Evolutionary conservation across 1,284 basidiomycete genomes (phyloP).

Genomic region (Melampsora larici-populina): DNA sequence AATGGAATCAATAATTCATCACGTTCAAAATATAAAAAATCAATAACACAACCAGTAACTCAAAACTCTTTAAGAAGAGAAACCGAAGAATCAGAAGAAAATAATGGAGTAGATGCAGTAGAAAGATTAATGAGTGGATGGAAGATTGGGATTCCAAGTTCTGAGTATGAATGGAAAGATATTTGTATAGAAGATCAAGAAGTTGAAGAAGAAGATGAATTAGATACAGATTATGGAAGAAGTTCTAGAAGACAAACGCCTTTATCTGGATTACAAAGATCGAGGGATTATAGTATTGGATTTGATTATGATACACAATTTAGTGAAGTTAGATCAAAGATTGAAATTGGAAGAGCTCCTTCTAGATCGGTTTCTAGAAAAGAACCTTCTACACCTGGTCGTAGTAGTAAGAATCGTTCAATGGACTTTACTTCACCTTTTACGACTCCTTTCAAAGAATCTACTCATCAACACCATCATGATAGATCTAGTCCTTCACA

Average conservation of each 20-base stretch:
- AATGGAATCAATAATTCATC: not conserved
- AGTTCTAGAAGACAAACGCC: not conserved
- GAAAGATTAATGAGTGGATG: constrained; percentile 23
- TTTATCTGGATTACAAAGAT: not conserved
- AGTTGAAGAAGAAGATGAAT: not conserved
- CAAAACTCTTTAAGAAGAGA: not conserved
- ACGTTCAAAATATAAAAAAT: not conserved
- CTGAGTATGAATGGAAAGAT: constrained; percentile 31
- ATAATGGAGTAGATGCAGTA: not conserved
- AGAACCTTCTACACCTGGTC: not conserved
- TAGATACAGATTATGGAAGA: not conserved
- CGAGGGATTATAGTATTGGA: not conserved
- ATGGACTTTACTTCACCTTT: not conserved
- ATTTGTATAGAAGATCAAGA: not conserved
- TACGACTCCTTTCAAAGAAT: not conserved
- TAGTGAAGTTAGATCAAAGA: not conserved
- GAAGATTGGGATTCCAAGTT: constrained; percentile 14
- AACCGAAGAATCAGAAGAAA: not conserved
- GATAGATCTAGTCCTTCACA: not conserved
- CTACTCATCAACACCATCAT: constrained; percentile 1
- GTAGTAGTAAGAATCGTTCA: not conserved
- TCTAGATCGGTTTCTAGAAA: not conserved
- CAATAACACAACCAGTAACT: not conserved
- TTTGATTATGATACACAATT: constrained; percentile 2
- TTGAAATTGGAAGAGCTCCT: not conserved